Base-by-base conservation (phyloP, 805 yeast species). In the Ascoidea rubescens region DNA sequence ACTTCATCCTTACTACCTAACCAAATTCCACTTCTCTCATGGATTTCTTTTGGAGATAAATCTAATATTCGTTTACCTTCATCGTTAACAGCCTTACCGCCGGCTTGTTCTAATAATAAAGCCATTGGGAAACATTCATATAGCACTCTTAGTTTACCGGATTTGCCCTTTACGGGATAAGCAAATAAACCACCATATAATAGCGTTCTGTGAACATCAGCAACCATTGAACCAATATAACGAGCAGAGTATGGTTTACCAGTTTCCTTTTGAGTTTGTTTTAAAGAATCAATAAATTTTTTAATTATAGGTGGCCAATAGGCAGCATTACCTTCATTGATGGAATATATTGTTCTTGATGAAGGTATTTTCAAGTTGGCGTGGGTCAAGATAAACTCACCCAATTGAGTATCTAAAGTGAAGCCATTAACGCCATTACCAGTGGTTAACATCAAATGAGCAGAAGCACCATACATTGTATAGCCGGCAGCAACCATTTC, bases 71-170 rank as follows among this genome's bases (percentile, higher is more conserved):
- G 77, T 67, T 85, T 86, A 60, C 96, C 96, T 61, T 80, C 78
- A 66, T 89, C 97, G 64, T 89, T 87, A 54, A 89, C 84, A 5
- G 97, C 97, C 56, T 74, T 64, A 48, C 99, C 99, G 52, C 98
- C 98, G 33, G 97, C 97, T 70, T 89, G 96, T 71, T 91, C 99
- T 70, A 91, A 74, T 61, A 91, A 73, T 73, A 87, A 69, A 7
- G 98, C 97, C 99, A 91, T 91, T 58, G 99, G 99, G 87, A 88
- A 89, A 63, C 97, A 93, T 72, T 91, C 99, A 67, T 91, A 91
- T 55, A 91, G 74, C 59, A 91, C 72, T 69, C 99, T 77, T 70
- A 91, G 79, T 70, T 91, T 91, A 53, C 98, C 98, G 59, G 80
- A 82, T 69, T 85, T 86, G 60, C 88, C 79, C 72, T 90, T 89